Evolutionary conservation across 1,284 basidiomycete species (phyloP).

Genomic region (Cryptococcus sp.): DNA sequence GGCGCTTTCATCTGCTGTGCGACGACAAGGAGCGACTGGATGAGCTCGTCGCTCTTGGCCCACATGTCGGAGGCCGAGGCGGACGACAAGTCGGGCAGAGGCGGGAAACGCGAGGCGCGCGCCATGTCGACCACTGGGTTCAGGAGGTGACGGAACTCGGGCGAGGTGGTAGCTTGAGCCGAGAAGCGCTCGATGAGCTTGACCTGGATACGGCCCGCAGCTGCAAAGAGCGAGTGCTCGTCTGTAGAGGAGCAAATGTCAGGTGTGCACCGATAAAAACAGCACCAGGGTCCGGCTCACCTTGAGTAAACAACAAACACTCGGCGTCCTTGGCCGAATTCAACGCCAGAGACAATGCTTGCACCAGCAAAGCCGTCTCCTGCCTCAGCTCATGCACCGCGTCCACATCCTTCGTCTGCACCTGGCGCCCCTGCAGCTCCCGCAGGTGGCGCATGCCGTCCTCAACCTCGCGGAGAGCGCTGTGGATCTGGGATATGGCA

Average conservation of each 20-base stretch:
- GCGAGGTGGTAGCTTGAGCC: conserved; percentile 29
- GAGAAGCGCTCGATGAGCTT: conserved; percentile 8
- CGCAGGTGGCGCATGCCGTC: conserved; percentile 34
- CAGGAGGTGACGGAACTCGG: conserved; percentile 56
- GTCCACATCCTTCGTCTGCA: conserved; percentile 21
- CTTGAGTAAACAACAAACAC: conserved; percentile 27
- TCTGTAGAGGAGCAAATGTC: conserved; percentile 12
- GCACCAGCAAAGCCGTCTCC: conserved; percentile 21
- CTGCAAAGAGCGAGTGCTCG: conserved; percentile 19
- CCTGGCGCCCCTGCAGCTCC: conserved; percentile 31
- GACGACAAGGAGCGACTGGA: conserved; percentile 63
- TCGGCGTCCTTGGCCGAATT: conserved; percentile 16
- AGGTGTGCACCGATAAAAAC: not conserved
- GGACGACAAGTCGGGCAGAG: too few species aligned
- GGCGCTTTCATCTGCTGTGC: conserved; percentile 59
- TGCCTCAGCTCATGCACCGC: conserved; percentile 28
- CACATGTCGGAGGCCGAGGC: conserved; percentile 19
- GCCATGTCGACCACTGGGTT: conserved; percentile 57
- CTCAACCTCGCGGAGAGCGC: conserved; percentile 33
- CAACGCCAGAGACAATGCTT: conserved; percentile 23
- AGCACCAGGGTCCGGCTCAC: conserved; percentile 12
- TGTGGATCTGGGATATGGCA: conserved; percentile 19
- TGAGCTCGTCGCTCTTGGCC: conserved; percentile 50
- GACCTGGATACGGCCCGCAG: conserved; percentile 5
- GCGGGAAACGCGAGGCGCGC: not conserved